Evolutionary conservation across 169 alveolate genomes (phyloP), one percentile per base, ranked within the genome.

Genomic region (Eimeria praecox): DNA sequence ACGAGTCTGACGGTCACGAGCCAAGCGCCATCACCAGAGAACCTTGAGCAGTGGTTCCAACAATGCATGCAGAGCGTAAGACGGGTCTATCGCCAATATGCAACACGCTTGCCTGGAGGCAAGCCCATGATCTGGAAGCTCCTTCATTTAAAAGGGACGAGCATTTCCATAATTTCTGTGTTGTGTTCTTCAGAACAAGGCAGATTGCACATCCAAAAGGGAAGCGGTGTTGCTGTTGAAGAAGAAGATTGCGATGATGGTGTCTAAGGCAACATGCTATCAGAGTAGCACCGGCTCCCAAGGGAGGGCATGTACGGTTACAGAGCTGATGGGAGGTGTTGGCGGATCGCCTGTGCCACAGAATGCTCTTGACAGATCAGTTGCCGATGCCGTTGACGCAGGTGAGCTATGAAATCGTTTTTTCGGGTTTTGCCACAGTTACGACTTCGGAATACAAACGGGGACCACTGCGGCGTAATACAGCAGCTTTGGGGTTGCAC

Each of bases 271-370:
- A 52, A 46, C 42, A 8, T 83, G 91, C 77, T 83, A 52, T 24
- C 35, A 22, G 54, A 52, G 56, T 59, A 30, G 52, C 44, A 33
- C 73, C 3, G 73, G 73, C 69, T 83, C 73, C 46, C 35, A 35
- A 9, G 91, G 91, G 73, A 52, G 24, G 64, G 18, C 91, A 38
- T 83, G 91, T 40, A 18, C 91, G 46, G 73, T 83, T 38, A 52
- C 69, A n/a, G 77, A 83, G 52, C 75, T 83, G 69, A 83, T 83
- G 91, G 91, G 91, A 52, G 91, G 91, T 49, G 27, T 33, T 46
- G 91, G 91, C 33, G 75, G 46, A 33, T 83, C 91, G 52, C 5
- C 30, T 33, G 91, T 46, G 3, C 91, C 75, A 2, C 91, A 83
- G 49, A 83, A 83, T 83, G 91, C 91, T 30, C 91, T 83, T 52